phyloP scores from a whole-genome alignment of 148 eudicot genomes.

The Linanthus parryae region DNA sequence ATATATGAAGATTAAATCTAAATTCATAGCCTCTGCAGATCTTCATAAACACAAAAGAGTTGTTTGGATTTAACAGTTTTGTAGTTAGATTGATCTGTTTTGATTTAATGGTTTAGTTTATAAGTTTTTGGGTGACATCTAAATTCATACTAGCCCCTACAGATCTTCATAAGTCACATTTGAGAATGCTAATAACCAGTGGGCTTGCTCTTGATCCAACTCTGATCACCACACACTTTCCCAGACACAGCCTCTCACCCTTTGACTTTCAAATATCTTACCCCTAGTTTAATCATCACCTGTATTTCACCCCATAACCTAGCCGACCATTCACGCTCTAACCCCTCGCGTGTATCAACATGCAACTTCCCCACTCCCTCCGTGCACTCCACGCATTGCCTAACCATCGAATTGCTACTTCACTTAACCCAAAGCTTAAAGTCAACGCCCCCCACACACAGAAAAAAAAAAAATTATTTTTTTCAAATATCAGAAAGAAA shows the following conservation, averaged over 20 bases:
- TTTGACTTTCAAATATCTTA: slow-evolving; percentile 15
- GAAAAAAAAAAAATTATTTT: neutral
- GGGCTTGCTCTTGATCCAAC: slow-evolving; percentile 31
- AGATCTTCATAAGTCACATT: too few relatives aligned
- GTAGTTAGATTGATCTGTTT: too few relatives aligned
- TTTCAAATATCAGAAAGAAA: too few relatives aligned
- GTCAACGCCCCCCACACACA: slow-evolving; percentile 24
- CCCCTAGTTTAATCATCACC: neutral
- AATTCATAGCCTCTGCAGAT: too few relatives aligned
- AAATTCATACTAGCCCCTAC: too few relatives aligned
- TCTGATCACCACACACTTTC: slow-evolving; percentile 23
- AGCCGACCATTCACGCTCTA: neutral
- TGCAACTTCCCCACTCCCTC: neutral
- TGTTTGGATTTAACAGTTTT: too few relatives aligned
- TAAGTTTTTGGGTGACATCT: too few relatives aligned
- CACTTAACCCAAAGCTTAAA: neutral
- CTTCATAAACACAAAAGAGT: too few relatives aligned
- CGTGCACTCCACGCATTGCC: slow-evolving; percentile 2
- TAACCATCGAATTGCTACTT: neutral
- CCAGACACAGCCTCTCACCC: slow-evolving; percentile 16
- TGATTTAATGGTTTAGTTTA: too few relatives aligned
- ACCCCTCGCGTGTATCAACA: neutral
- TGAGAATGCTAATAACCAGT: too few relatives aligned
- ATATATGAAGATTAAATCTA: too few relatives aligned
- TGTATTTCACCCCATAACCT: neutral